Evolutionary conservation across 2,329 filamentous ascomycete genomes (phyloP).

Genomic region (Aspergillus brasiliensis): DNA sequence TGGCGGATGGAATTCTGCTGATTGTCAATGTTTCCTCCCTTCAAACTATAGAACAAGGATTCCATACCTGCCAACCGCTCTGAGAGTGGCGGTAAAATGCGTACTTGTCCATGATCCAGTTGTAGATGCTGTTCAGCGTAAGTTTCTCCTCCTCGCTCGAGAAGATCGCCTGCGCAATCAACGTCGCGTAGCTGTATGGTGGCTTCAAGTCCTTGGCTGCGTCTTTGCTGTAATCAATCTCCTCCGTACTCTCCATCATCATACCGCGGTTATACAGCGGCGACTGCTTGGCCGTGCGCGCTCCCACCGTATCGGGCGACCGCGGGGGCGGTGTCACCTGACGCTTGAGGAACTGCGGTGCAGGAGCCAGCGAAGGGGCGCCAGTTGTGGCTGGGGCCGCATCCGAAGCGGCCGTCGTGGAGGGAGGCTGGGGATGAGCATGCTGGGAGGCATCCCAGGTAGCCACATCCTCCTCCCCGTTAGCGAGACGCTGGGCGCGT

Average conservation of each 20-base stretch:
- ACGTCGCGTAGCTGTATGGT: slow-evolving; percentile 91
- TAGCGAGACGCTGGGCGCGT: slow-evolving; percentile 58
- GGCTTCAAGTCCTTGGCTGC: slow-evolving; percentile 90
- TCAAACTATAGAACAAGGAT: slow-evolving; percentile 4
- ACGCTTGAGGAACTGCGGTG: slow-evolving; percentile 47
- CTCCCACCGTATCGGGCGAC: slow-evolving; percentile 43
- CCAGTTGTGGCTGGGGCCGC: slow-evolving; percentile 28
- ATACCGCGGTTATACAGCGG: slow-evolving; percentile 53
- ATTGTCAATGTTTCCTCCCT: background rate
- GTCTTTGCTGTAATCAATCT: slow-evolving; percentile 68
- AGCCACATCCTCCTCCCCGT: slow-evolving; percentile 41
- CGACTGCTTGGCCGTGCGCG: slow-evolving; percentile 47
- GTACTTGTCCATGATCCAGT: slow-evolving; percentile 87
- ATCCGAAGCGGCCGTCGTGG: slow-evolving; percentile 20
- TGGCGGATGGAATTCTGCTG: slow-evolving; percentile 89
- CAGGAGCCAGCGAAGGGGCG: slow-evolving; percentile 43
- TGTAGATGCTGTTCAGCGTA: slow-evolving; percentile 90
- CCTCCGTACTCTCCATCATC: slow-evolving; percentile 57
- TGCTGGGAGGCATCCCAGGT: slow-evolving; percentile 42
- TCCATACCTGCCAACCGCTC: slow-evolving; percentile 84
- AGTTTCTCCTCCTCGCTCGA: slow-evolving; percentile 84
- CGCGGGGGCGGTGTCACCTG: slow-evolving; percentile 45
- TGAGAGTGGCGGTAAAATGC: slow-evolving; percentile 87
- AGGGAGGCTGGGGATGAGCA: slow-evolving; percentile 38
- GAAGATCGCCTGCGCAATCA: slow-evolving; percentile 95